Evolutionary conservation across 1,284 basidiomycete genomes (phyloP), one percentile per base, ranked within the genome.

Genomic region (Fomitopsis betulina): DNA sequence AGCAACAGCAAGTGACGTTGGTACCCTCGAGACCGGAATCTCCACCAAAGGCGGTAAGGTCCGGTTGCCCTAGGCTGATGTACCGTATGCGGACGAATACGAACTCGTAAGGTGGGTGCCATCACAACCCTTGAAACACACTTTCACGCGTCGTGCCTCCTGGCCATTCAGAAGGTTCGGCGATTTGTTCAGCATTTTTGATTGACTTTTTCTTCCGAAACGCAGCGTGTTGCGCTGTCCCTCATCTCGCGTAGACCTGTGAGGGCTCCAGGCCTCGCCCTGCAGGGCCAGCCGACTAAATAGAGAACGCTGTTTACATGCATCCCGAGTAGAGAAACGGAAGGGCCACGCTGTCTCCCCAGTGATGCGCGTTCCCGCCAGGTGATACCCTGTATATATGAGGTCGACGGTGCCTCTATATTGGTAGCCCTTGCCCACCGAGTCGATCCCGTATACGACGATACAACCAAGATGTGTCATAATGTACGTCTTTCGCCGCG

Each of bases 381-480:
- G 63, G 61, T 62, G 58, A 58, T 23, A 37, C 35, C 35, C 35
- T 37, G 33, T 63, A 61, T 60, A 65, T 58, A 62, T 55, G 56
- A 60, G 43, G 32, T 49, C 27, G 27, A 49, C 57, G 51, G 43
- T 51, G 58, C 53, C 60, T 56, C 50, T 60, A 58, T 58, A 47
- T 58, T 55, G 47, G 39, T 40, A 53, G 19, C 58, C 60, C 59
- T 61, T 62, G 58, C 62, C 60, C 42, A 57, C 61, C 63, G 58
- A 55, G 57, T 61, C 58, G 56, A 53, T 49, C 54, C 62, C 56
- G 37, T 54, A 54, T 58, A 54, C 60, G 58, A 57, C 50, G 57
- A 57, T 55, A 56, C 65, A 63, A 59, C 62, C 61, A 71, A 65
- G 58, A 92, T 92, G 90, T 92, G 89, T 71, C 80, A 89, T 74